Base-by-base conservation (phyloP, 2,329 filamentous ascomycete genomes). In the Cladophialophora exuberans region DNA sequence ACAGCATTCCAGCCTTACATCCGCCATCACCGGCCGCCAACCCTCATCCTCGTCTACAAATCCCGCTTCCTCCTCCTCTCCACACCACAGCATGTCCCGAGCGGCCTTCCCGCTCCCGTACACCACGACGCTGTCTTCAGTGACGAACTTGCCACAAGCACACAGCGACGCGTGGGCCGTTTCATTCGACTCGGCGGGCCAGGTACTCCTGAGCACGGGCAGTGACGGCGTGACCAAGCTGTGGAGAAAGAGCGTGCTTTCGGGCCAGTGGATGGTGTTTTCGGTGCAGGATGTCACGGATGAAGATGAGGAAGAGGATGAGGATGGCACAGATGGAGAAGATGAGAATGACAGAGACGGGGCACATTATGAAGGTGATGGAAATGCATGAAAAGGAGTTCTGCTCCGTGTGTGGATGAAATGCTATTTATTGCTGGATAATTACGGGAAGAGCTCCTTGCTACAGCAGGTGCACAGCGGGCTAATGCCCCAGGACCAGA, bases 1-100 rank as follows among this genome's bases (percentile, higher is more conserved):
- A 18, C 61, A 57, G 1, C 64, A 66, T 28, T 65, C 62, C 20
- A 62, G 56, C 23, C 59, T 66, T 13, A 66, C 64, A 31, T 60
- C 62, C 17, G 63, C 62, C 23, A 63, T 64, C 33, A 57, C 55
- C 7, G 59, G 61, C 10, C 61, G 61, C 23, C 48, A 48, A 13
- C 6, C 52, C 41, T 11, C 18, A 30, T 17, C 42, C 11, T 10
- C 41, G 10, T 18, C 39, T 25, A 39, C 39, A 13, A 20, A 43
- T n/a, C 20, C 38, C 38, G 17, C 30, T 10, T 13, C 41, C 9
- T n/a, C 31, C 15, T n/a, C 43, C 23, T 39, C 30, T 30, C 28
- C 11, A 11, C 33, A 52, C 23, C 4, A 46, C n/a, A 22, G 52
- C 46, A 28, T 4, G 1, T 26, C 52, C 6, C 55, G 56, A 4